Conservation (phyloP, 306 rosid species). For the Gastrolobium villosum region DNA sequence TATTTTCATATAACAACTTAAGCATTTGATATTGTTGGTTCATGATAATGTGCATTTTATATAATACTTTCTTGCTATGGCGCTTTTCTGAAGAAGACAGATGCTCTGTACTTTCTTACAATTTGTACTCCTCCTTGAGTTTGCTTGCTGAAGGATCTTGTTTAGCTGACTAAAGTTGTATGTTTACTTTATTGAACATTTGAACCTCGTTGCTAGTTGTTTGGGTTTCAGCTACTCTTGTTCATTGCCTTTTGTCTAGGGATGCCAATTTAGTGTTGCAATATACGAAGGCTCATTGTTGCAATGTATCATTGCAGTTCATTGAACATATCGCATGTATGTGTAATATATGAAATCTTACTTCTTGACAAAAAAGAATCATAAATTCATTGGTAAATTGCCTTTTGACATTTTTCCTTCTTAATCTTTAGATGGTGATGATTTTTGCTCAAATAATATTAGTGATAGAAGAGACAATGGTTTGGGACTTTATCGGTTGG, state of each 20-base stretch:
- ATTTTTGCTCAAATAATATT: slow-evolving; percentile 47
- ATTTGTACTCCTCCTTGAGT: slow-evolving; percentile 1
- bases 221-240: slow-evolving; percentile 33
- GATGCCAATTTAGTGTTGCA: slow-evolving; percentile 37
- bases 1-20: too few relatives aligned
- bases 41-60: not conserved
- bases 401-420: slow-evolving; percentile 31
- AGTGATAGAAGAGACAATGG: slow-evolving; percentile 53
- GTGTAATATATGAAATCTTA: slow-evolving; percentile 19
- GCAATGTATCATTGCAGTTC: slow-evolving; percentile 22
- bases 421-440: slow-evolving; percentile 61
- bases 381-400: slow-evolving; percentile 36
- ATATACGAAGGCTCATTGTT: slow-evolving; percentile 25
- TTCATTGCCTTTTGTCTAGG: slow-evolving; percentile 15
- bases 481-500: slow-evolving; percentile 76
- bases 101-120: not conserved
- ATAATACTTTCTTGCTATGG: slow-evolving; percentile 1
- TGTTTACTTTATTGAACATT: slow-evolving; percentile 25
- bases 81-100: slow-evolving; percentile 20
- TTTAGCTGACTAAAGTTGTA: slow-evolving; percentile 30
- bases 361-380: slow-evolving; percentile 8
- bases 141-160: slow-evolving; percentile 24
- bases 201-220: slow-evolving; percentile 9
- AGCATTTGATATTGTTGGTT: too few relatives aligned
- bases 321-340: slow-evolving; percentile 26